Percentiles rank a stretch among this genome's conserved stretches.
Evolutionary conservation across 768 basidiomycete genomes (phyloP).

Genomic region (Termitomyces sp.): DNA sequence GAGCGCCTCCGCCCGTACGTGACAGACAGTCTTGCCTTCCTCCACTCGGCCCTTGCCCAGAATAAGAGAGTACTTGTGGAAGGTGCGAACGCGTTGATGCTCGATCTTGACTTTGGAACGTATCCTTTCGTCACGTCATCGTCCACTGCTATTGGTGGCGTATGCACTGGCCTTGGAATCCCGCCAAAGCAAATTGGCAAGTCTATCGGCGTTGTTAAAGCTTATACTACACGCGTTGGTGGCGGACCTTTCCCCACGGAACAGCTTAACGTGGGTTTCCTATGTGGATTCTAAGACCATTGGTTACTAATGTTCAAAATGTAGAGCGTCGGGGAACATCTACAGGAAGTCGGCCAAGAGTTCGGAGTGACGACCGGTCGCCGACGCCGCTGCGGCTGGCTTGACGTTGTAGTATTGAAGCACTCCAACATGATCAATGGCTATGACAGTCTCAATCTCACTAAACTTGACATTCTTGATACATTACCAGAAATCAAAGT

Average conservation of each 20-base stretch:
- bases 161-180: conserved; percentile 96
- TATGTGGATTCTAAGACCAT: not conserved
- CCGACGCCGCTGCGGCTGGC: conserved; percentile 92
- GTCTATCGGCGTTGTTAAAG: conserved; percentile 91
- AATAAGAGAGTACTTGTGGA: conserved; percentile 88
- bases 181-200: conserved; percentile 87
- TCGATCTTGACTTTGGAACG: conserved; percentile 96
- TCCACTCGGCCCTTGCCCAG: conserved; percentile 72
- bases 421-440: conserved; percentile 95
- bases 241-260: conserved; percentile 98
- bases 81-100: conserved; percentile 98
- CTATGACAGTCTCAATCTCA: conserved; percentile 89
- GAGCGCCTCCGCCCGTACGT: conserved; percentile 84
- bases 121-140: conserved; percentile 98
- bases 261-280: conserved; percentile 70
- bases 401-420: conserved; percentile 92
- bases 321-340: conserved; percentile 75
- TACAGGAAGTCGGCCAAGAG: conserved; percentile 93
- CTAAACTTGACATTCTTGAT: conserved; percentile 94
- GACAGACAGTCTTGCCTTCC: conserved; percentile 79
- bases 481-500: conserved; percentile 82
- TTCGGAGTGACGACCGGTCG: conserved; percentile 93
- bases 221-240: conserved; percentile 98
- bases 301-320: not conserved
- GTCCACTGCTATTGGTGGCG: conserved; percentile 89